Percentiles rank a stretch among this genome's conserved stretches.
phyloP scores from a whole-genome alignment of 305 asterid species.

The Solanum hybrid region DNA sequence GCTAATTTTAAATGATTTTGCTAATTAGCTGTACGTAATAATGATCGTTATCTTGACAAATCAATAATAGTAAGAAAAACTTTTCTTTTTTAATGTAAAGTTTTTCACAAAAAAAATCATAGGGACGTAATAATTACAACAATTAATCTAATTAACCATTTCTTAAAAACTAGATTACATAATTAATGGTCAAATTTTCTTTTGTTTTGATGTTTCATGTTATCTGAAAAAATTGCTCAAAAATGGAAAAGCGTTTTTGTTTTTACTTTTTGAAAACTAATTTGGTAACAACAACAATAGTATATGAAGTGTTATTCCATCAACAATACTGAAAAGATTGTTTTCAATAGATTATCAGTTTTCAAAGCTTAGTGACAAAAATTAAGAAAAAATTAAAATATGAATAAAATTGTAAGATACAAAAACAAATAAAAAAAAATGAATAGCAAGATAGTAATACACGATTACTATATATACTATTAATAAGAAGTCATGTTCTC shows the following conservation, averaged over 20 bases:
- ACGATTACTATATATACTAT: neutral
- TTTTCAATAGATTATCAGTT: fast-evolving
- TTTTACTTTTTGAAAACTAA: neutral
- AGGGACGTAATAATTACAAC: neutral
- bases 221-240: neutral
- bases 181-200: neutral
- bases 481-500: neutral
- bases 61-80: neutral
- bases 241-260: neutral
- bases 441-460: neutral
- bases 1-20: neutral
- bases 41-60: neutral
- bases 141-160: neutral
- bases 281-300: neutral
- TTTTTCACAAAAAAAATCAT: neutral
- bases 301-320: neutral
- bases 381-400: neutral
- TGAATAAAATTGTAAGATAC: neutral
- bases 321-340: fast-evolving
- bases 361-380: neutral
- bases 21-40: neutral
- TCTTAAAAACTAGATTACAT: neutral
- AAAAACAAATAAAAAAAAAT: neutral
- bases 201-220: neutral
- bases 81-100: neutral